A percentile compares a stretch with the other conserved stretches of the same genome.
Evolutionary conservation across 2,329 filamentous ascomycete species (phyloP).

Genomic region (Cadophora gregata): DNA sequence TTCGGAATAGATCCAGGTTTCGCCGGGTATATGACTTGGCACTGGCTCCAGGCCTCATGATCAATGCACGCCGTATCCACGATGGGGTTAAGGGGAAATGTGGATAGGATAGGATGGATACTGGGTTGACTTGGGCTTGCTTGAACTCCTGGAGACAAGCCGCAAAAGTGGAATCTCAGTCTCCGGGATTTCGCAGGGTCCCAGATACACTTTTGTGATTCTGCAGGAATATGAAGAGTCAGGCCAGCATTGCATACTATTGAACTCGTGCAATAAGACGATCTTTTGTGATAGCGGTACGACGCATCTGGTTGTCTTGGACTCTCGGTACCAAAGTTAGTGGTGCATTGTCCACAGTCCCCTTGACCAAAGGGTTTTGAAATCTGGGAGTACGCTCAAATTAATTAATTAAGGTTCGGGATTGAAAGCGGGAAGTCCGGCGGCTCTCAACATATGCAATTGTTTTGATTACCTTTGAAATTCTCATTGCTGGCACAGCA

Average conservation of each 20-base stretch:
- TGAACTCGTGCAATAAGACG: not conserved
- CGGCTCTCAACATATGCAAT: not conserved
- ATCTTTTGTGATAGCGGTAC: constrained; percentile 1
- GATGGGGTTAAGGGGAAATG: not conserved
- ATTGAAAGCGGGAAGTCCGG: not conserved
- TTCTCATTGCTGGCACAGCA: not conserved
- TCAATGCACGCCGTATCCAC: not conserved
- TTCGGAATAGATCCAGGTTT: not conserved
- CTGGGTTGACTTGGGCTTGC: not conserved
- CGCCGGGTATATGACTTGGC: not conserved
- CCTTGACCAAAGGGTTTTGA: no score
- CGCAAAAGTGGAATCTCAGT: not conserved
- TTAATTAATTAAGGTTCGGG: not conserved
- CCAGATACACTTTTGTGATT: not conserved
- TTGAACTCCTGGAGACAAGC: not conserved
- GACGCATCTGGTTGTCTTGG: constrained; percentile 4
- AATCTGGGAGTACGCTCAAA: no score
- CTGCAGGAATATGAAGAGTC: not conserved
- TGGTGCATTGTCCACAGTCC: not conserved
- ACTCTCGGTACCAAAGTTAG: not conserved
- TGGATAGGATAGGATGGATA: not conserved
- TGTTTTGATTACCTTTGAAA: not conserved
- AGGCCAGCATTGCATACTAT: not conserved
- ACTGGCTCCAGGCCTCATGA: not conserved
- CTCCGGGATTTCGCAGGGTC: not conserved